Evolutionary conservation across 805 yeast species (phyloP), one percentile per base, ranked within the genome.

Genomic region (Candida pseudoglaebosa): DNA sequence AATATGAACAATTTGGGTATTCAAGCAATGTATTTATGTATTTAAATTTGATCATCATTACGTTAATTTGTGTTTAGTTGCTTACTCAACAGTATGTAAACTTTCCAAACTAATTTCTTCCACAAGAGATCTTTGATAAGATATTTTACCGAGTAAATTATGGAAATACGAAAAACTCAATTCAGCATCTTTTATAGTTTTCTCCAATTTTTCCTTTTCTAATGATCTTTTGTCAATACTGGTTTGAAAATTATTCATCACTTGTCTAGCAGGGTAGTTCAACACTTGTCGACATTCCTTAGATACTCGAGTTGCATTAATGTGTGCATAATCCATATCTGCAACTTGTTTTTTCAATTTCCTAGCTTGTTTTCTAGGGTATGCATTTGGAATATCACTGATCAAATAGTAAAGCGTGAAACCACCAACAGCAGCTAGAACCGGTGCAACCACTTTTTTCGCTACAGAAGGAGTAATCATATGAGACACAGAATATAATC

Each of bases 371-470:
- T 89, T 89, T 47, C 88, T 70, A 14, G 96, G 95, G 50, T 87
- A 78, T 0, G 97, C 95, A 50, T 83, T 77, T 2, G 97, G 97
- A 10, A 95, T 78, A 58, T 93, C 98, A 42, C 72, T 69, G 14
- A 88, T 65, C 41, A 89, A 56, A 51, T 85, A 88, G 29, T 78
- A 77, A 0, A 75, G 62, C 0, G 83, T 70, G 10, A 78, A 66
- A 1, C 78, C 72, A 4, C 77, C 63, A 1, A 74, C 72, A 6
- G 78, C 69, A 2, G 79, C 47, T 1, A 73, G 42, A 0, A 78
- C 34, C 0, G 95, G 90, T 0, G 75, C 56, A 0, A 75, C 70
- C n/a, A 82, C 55, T 32, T 67, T 69, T 41, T 63, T 70, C 18
- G 78, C 40, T 46, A 58, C 67, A 44, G 52, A 59, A 39, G 52